Conservation (phyloP, 2,329 filamentous ascomycete genomes). For the Venturia nashicola region DNA sequence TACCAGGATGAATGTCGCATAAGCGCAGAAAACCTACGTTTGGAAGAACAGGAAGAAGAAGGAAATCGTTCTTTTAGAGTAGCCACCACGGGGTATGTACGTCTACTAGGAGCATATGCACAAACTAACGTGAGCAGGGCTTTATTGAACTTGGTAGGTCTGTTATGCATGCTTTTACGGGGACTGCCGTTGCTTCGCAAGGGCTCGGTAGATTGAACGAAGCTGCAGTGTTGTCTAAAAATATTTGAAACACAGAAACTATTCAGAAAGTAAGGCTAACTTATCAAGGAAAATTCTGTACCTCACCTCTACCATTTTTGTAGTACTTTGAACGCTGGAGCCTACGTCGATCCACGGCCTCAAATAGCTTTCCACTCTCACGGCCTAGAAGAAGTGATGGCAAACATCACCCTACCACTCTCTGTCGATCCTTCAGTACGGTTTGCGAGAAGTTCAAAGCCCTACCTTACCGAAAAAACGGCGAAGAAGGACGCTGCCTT, state of each 20-base stretch:
- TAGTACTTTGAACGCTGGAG: slow-evolving; percentile 40
- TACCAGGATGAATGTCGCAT: slow-evolving; percentile 53
- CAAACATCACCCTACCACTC: slow-evolving; percentile 58
- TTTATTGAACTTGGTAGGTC: background rate
- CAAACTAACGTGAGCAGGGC: background rate
- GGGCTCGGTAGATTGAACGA: too few relatives aligned
- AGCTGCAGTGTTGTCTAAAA: too few relatives aligned
- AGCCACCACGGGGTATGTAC: slow-evolving; percentile 25
- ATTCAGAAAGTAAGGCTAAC: background rate
- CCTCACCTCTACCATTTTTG: slow-evolving; percentile 79
- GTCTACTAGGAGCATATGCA: too few relatives aligned
- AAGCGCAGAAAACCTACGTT: slow-evolving; percentile 30
- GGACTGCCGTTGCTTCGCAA: too few relatives aligned
- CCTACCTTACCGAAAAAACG: slow-evolving; percentile 60
- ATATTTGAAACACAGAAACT: background rate
- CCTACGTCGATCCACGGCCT: slow-evolving; percentile 53
- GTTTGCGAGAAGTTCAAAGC: slow-evolving; percentile 33
- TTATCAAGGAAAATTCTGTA: slow-evolving; percentile 63
- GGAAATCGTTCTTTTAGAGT: slow-evolving; percentile 30
- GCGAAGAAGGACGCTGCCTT: slow-evolving; percentile 76
- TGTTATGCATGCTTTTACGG: too few relatives aligned
- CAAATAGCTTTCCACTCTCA: slow-evolving; percentile 49
- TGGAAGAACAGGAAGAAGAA: slow-evolving; percentile 34
- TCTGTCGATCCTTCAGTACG: slow-evolving; percentile 54
- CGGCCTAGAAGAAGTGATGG: slow-evolving; percentile 28